Evolutionary conservation across 1,139 yeast species (phyloP), one percentile per base, ranked within the genome.

Genomic region (Tardiomyces blankii): DNA sequence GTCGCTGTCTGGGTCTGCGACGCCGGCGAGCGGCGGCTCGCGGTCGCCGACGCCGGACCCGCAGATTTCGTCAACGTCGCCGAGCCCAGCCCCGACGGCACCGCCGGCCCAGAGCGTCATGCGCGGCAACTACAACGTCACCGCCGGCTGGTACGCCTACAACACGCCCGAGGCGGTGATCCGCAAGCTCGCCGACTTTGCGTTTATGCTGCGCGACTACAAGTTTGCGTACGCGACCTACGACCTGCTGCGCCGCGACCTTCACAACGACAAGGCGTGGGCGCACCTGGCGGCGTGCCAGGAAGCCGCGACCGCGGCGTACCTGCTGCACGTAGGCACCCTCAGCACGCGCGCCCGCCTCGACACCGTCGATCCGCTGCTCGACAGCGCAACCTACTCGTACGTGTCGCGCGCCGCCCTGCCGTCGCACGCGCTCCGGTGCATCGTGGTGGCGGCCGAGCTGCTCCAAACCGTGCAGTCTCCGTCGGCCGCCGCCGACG

Each of bases 121-220:
- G 21, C 47, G 48, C 30, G 55, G 60, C 18, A 61, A 62, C 46
- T 70, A 60, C 48, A 77, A 77, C 56, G 55, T 69, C 21, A 63
- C 62, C n/a, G 72, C 70, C 30, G 76, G 75, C 35, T 77, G 68
- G 50, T 85, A 84, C 60, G 67, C 73, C 46, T 75, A 75, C 43
- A 66, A 78, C 1, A 72, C 89, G 0, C 76, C 83, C 0, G 96
- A 88, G 57, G 86, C 87, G 55, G 73, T 77, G 42, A 71, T 88
- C 32, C 69, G 97, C 44, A 83, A 84, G 58, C 67, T 91, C 40
- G 97, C 95, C 0, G 98, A 91, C 62, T 87, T 95, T 87, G 80
- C 91, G 7, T 77, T 91, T 55, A 85, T 91, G 77, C 67, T 89
- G 21, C 77, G 89, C 42, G 96, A 91, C 64, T 91, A 84, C 69